These are phyloP conservation scores for Ogataea methanolica DNA, from an alignment of 805 yeast species.

Conservation along the genomic window DNA sequence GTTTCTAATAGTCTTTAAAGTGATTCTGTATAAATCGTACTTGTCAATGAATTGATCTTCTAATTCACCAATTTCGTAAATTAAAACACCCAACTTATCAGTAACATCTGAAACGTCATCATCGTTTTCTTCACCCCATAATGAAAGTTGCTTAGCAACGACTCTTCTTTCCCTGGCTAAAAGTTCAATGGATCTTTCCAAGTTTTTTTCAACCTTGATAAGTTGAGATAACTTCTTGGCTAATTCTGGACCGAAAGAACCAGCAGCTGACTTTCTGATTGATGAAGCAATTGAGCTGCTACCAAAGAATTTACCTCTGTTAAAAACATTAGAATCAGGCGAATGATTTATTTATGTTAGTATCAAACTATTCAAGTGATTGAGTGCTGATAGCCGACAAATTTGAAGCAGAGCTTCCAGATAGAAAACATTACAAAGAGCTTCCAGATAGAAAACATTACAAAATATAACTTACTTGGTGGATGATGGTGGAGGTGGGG, in stretches of 20 bases:
- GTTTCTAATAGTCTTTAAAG: slow-evolving; percentile 90
- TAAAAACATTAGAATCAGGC: slow-evolving; percentile 1
- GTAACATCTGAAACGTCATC: slow-evolving; percentile 97
- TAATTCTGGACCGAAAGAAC: slow-evolving; percentile 90
- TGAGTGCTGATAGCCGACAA: neutral
- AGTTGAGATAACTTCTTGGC: slow-evolving; percentile 86
- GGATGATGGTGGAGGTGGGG: slow-evolving; percentile 77
- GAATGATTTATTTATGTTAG: slow-evolving; percentile 1
- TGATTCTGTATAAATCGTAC: slow-evolving; percentile 96
- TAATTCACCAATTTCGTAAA: slow-evolving; percentile 95
- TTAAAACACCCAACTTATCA: slow-evolving; percentile 92
- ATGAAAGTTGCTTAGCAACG: slow-evolving; percentile 93
- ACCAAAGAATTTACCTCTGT: slow-evolving; percentile 67
- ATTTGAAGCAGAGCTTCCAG: neutral
- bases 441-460: neutral
- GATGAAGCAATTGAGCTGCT: slow-evolving; percentile 62
- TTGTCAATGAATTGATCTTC: slow-evolving; percentile 98
- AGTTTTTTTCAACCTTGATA: slow-evolving; percentile 94
- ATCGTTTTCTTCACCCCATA: slow-evolving; percentile 98
- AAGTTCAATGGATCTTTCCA: slow-evolving; percentile 89
- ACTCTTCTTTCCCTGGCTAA: slow-evolving; percentile 92
- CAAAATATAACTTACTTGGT: slow-evolving; percentile 37
- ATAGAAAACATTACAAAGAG: neutral
- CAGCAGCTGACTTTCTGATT: slow-evolving; percentile 82
- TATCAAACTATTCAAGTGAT: neutral